Conservation (phyloP, 345 rosid genomes). For the Raphanus sativus region DNA sequence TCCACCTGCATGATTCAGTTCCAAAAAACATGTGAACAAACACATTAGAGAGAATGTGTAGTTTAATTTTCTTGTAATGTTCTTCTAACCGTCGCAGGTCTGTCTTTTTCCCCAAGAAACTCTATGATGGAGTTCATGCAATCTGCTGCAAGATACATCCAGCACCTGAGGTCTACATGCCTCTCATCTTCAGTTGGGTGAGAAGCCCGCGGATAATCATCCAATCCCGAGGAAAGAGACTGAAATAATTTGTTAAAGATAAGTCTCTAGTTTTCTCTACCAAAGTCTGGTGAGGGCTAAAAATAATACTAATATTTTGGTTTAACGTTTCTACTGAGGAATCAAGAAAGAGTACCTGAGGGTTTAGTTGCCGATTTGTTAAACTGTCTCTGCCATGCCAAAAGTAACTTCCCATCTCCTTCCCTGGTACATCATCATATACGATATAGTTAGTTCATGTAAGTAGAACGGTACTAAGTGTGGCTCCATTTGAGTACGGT, state of each 20-base stretch:
- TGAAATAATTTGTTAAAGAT: not conserved
- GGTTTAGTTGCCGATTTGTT: constrained; percentile 67
- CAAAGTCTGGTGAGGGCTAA: not conserved
- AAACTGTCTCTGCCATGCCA: constrained; percentile 90
- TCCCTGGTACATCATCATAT: constrained; percentile 47
- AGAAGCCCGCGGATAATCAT: constrained; percentile 95
- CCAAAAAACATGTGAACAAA: constrained; percentile 7
- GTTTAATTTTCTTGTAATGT: constrained; percentile 4
- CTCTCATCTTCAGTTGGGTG: constrained; percentile 88
- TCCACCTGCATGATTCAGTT: constrained; percentile 57
- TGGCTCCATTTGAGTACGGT: too few species aligned
- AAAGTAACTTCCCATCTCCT: constrained; percentile 64
- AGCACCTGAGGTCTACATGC: constrained; percentile 91
- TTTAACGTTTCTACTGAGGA: not conserved
- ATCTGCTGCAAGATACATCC: constrained; percentile 94
- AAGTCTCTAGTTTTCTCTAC: not conserved
- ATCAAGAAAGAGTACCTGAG: constrained; percentile 55
- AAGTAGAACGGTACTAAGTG: too few species aligned
- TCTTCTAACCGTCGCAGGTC: constrained; percentile 46
- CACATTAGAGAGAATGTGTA: not conserved
- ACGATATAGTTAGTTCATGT: too few species aligned
- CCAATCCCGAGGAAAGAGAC: constrained; percentile 69
- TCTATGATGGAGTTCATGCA: constrained; percentile 70
- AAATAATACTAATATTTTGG: not conserved
- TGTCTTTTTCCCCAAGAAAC: constrained; percentile 40